phyloP scores from a whole-genome alignment of 306 rosid species.

The Vigna radiata region DNA sequence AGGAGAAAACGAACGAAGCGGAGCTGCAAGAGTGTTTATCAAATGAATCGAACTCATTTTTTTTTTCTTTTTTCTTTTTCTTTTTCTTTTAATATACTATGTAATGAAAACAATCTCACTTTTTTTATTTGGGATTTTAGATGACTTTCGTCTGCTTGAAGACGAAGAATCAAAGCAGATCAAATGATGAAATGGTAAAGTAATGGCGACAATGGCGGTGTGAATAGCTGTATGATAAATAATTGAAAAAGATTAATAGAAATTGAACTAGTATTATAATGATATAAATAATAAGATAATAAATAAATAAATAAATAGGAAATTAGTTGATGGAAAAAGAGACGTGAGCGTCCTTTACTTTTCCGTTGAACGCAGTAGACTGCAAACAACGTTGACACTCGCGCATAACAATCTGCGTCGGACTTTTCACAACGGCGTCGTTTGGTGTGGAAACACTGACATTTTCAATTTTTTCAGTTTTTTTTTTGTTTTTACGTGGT shows the following conservation, averaged over 20 bases:
- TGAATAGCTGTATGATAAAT: neutral
- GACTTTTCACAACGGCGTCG: conserved; percentile 27
- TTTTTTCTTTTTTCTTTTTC: no score
- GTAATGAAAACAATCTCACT: neutral
- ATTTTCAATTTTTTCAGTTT: neutral
- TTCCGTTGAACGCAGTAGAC: conserved; percentile 50
- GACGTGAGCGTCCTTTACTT: conserved; percentile 42
- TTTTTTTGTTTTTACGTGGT: neutral
- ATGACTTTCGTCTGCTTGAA: neutral
- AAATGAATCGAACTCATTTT: conserved; percentile 59
- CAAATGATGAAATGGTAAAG: conserved; percentile 33
- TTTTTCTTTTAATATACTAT: neutral
- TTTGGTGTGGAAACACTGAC: neutral
- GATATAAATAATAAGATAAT: no score
- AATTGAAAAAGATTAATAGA: neutral
- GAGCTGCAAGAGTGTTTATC: conserved; percentile 40
- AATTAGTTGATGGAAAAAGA: conserved; percentile 28
- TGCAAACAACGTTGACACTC: conserved; percentile 34
- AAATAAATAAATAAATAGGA: neutral
- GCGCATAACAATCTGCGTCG: conserved; percentile 19
- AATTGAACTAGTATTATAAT: neutral
- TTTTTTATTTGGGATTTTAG: neutral
- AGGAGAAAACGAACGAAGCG: conserved; percentile 26
- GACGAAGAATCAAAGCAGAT: conserved; percentile 11
- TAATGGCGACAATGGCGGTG: neutral